Conservation (phyloP, 2,329 filamentous ascomycete species). For the Claviceps sp. region DNA sequence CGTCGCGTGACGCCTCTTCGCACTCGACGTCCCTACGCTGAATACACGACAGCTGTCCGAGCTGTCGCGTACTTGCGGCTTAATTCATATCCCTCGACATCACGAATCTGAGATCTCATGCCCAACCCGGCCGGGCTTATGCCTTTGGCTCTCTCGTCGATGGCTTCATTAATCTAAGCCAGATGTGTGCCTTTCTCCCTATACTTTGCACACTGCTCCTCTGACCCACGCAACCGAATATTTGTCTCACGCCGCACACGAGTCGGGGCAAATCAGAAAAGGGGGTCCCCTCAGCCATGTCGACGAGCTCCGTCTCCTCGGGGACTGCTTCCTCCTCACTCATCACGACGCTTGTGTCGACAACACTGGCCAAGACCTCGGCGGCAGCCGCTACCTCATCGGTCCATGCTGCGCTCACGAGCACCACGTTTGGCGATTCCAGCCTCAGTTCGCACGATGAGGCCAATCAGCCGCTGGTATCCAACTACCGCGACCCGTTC, state of each 20-base stretch:
- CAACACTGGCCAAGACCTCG: not conserved
- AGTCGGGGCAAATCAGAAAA: constrained; percentile 2
- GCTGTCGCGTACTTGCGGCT: not conserved
- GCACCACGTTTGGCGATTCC: constrained; percentile 15
- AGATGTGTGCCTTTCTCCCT: not conserved
- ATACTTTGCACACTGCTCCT: too few species aligned
- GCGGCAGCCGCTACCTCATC: not conserved
- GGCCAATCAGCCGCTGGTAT: constrained; percentile 28
- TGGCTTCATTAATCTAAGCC: not conserved
- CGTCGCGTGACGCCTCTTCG: not conserved
- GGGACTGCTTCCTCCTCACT: constrained; percentile 1
- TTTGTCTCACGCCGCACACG: not conserved
- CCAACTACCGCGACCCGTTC: constrained; percentile 72
- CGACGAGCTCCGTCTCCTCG: constrained; percentile 3
- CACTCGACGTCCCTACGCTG: not conserved
- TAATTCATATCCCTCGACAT: not conserved
- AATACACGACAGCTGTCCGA: not conserved
- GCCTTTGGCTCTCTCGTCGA: not conserved
- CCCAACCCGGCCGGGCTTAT: not conserved
- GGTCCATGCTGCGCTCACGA: not conserved
- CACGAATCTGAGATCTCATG: not conserved
- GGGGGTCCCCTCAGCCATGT: constrained; percentile 2
- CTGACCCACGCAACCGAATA: not conserved
- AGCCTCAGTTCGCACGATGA: constrained; percentile 17
- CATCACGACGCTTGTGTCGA: not conserved